A percentile compares a stretch with the other conserved stretches of the same genome.
Conservation (phyloP, 768 basidiomycete species). For the Leccinum longicurvipes region DNA sequence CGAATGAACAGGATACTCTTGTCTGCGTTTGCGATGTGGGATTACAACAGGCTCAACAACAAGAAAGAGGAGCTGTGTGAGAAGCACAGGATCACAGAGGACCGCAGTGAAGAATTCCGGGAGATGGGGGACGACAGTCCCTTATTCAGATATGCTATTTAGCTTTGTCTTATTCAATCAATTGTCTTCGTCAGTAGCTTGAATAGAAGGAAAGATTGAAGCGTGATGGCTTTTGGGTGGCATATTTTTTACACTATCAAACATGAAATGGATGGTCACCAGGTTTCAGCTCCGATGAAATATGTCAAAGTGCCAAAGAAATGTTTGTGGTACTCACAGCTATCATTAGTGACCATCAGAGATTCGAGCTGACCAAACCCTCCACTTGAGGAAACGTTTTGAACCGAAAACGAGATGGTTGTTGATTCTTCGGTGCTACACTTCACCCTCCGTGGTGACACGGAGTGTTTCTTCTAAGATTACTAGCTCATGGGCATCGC, state of each 20-base stretch:
- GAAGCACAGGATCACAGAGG: constrained; percentile 40
- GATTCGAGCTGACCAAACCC: too few relatives aligned
- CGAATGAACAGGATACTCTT: constrained; percentile 37
- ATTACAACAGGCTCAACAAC: constrained; percentile 48
- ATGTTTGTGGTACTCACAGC: too few relatives aligned
- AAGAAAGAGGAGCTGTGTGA: constrained; percentile 44
- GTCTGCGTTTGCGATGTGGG: constrained; percentile 43
- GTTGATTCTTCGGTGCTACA: too few relatives aligned
- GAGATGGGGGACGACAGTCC: constrained; percentile 54
- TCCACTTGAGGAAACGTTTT: too few relatives aligned
- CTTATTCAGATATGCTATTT: constrained; percentile 44
- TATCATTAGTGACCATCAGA: too few relatives aligned
- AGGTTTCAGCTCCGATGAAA: not conserved
- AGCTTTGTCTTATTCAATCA: not conserved
- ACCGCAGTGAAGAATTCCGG: constrained; percentile 38
- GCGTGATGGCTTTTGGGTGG: not conserved
- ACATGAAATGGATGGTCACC: too few relatives aligned
- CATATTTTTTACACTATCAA: not conserved
- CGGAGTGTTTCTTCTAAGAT: too few relatives aligned
- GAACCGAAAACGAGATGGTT: too few relatives aligned
- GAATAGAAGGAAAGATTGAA: not conserved
- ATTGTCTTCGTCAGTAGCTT: not conserved
- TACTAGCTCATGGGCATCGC: too few relatives aligned
- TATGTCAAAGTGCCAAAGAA: not conserved
- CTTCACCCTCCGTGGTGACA: too few relatives aligned